Base-by-base conservation (phyloP, 1,284 basidiomycete species). In the Trametes hirsuta region DNA sequence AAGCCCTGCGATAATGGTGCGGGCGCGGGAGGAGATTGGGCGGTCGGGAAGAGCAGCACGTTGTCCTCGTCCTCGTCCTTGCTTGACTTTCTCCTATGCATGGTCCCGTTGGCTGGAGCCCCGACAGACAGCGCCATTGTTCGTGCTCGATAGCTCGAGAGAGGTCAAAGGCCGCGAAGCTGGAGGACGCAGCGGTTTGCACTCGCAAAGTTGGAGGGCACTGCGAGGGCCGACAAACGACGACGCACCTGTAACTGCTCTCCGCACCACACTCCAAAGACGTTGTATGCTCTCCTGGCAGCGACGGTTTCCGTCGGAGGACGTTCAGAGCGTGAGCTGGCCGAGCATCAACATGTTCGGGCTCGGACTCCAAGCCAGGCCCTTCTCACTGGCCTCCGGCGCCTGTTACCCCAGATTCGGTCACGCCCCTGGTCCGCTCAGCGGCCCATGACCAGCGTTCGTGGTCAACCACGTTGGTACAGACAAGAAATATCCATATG, bases 81-180 rank as follows among this genome's bases (percentile, higher is more conserved):
- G 66, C 75, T 76, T 18, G 74, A 69, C 66, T 74, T 75, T 44
- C 75, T 68, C 45, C 72, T 67, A 53, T 75, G 75, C 54, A 75
- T 68, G 14, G 53, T 59, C 30, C 61, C 64, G 14, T 65, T 65
- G 3, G 34, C 25, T 4, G 56, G 48, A 4, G 41, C 25, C 1
- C 35, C 30, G 8, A 44, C 53, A 0, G 61, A 36, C 1, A 54
- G 44, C 22, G 61, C 55, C 58, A 65, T 63, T 3, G 10, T 18
- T 21, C 9, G 9, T 18, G 35, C 10, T 25, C 45, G 18, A 30
- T 12, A n/a, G 21, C 6, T 6, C 36, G 18, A 12, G 30, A 22
- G n/a, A 35, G 18, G 40, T 34, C 15, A 30, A 21, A 12, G 12
- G n/a, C 22, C 2, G 42, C n/a, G 34, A 25, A 37, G 12, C 52